phyloP scores from a whole-genome alignment of 2,329 filamentous ascomycete genomes.

The Aspergillus oerlinghausenensis region DNA sequence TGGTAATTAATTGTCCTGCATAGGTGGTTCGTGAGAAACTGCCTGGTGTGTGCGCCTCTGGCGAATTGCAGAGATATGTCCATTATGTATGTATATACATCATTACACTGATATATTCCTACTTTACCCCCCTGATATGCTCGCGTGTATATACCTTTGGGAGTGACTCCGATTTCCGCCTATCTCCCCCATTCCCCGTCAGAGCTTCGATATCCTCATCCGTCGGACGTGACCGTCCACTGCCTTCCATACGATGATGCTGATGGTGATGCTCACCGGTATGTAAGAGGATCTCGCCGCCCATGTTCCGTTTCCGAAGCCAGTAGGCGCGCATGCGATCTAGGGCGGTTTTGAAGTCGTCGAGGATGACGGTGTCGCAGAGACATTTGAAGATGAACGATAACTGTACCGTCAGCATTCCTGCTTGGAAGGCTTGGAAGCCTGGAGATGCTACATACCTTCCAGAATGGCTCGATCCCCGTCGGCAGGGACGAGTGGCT shows the following conservation, averaged over 20 bases:
- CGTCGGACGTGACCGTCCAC: not conserved
- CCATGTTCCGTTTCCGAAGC: slow-evolving; percentile 25
- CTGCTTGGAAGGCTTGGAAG: too few species aligned
- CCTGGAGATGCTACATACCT: slow-evolving; percentile 19
- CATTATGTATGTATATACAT: not conserved
- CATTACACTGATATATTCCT: not conserved
- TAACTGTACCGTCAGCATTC: slow-evolving; percentile 26
- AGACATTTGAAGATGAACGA: slow-evolving; percentile 64
- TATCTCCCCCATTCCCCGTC: not conserved
- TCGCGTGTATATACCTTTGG: slow-evolving; percentile 2
- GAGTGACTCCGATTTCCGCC: slow-evolving; percentile 1
- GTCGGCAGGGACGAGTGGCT: slow-evolving; percentile 35
- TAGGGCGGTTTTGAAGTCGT: slow-evolving; percentile 62
- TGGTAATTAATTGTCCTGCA: too few species aligned
- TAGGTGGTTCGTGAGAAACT: not conserved
- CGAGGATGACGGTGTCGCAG: slow-evolving; percentile 62
- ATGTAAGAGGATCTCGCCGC: slow-evolving; percentile 13
- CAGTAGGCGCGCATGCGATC: slow-evolving; percentile 35
- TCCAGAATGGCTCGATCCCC: slow-evolving; percentile 65
- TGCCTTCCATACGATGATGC: not conserved
- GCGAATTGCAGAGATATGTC: not conserved
- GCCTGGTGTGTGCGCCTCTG: too few species aligned
- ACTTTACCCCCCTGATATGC: not conserved
- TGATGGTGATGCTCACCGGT: not conserved
- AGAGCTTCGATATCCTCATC: not conserved